Conservation (phyloP, 495 filamentous ascomycete species). For the Penicillium paradoxum region DNA sequence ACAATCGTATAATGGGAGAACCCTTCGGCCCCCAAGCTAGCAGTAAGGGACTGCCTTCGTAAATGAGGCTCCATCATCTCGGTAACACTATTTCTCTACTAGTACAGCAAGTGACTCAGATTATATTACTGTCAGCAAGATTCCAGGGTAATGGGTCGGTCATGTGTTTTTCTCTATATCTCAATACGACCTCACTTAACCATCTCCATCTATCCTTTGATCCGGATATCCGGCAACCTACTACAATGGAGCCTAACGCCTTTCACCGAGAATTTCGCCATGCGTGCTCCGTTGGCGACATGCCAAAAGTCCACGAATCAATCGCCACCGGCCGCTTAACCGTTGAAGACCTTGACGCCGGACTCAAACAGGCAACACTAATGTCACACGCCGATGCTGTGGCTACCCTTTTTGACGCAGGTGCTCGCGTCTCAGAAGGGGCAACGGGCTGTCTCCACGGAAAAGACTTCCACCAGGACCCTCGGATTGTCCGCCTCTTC, state of each 20-base stretch:
- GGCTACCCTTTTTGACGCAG: background rate
- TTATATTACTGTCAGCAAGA: too few relatives aligned
- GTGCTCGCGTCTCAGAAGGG: background rate
- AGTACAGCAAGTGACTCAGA: too few relatives aligned
- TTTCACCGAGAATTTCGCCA: background rate
- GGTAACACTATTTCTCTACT: too few relatives aligned
- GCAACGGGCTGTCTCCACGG: background rate
- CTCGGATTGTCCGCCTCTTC: background rate
- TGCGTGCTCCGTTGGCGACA: background rate
- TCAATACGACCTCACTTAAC: background rate
- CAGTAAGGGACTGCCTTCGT: too few relatives aligned
- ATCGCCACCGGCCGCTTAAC: background rate
- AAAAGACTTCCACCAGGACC: background rate
- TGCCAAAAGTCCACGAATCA: background rate
- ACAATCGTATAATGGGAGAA: too few relatives aligned
- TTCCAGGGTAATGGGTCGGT: background rate
- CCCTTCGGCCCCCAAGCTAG: too few relatives aligned
- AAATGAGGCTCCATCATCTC: too few relatives aligned
- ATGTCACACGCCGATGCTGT: background rate
- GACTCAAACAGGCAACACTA: background rate
- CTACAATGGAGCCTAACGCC: background rate
- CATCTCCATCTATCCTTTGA: background rate
- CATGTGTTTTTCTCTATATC: background rate
- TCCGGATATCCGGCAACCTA: background rate
- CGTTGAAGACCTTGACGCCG: background rate